Evolutionary conservation across 2,329 filamentous ascomycete genomes (phyloP), one percentile per base, ranked within the genome.

Genomic region (Fusarium tuaranense): DNA sequence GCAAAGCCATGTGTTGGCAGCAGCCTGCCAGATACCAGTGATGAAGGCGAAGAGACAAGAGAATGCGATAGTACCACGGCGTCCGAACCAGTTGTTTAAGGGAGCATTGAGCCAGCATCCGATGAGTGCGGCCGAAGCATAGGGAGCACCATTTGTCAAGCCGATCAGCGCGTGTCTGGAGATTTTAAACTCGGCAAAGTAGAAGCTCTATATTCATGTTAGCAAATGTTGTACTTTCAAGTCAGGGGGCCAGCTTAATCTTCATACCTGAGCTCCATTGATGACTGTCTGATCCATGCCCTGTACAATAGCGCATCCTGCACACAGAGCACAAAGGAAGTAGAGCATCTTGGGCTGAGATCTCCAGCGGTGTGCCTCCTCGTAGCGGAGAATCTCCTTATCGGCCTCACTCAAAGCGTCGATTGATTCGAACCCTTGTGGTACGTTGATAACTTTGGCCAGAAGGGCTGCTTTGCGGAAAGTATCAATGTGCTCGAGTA

Each of bases 231-330:
- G 76, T 71, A 10, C 2, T 6, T 25, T 13, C 2, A 12, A 27
- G 14, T 44, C 9, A 8, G 30, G 27, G 27, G 30, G 2, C 30
- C 39, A 9, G 14, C 12, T 36, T 10, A 9, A 34, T 36, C 46
- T 39, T 12, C 67, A 39, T 75, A 78, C 77, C 75, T 78, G 77
- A 44, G 90, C 90, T 48, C 89, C 89, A 73, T 91, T 91, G 69
- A 85, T 84, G 59, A 89, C 90, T 3, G 90, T 92, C 80, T 92
- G 88, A 73, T 92, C 90, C 90, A 91, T 92, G 22, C 91, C 90
- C 63, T 87, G 86, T 0, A 89, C 87, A 25, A 89, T 87, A 13
- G 89, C 88, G 63, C 77, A 78, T 83, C 88, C 69, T 87, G 83
- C 58, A 76, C 88, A 90, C 51, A 88, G 81, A 14, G 85, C 82